These are phyloP conservation scores for Sordariomycetes sp. DNA, from an alignment of 2,329 filamentous ascomycete species.

Conservation along the genomic window DNA sequence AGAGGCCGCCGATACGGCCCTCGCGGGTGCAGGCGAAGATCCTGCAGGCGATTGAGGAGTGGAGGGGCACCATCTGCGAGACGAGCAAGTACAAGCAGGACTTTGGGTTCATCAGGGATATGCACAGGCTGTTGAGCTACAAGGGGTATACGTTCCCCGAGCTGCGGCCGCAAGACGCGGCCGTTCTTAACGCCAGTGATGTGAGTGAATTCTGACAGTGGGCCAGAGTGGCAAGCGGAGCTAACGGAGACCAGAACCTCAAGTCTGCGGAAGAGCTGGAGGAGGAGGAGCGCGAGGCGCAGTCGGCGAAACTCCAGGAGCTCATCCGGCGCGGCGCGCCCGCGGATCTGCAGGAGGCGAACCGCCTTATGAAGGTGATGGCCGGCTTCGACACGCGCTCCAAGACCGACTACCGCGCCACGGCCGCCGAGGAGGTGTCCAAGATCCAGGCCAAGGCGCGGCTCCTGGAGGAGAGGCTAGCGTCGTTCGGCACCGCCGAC, in stretches of 20 bases:
- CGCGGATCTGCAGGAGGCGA: slow-evolving; percentile 91
- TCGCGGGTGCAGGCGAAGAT: slow-evolving; percentile 87
- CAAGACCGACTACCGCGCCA: slow-evolving; percentile 96
- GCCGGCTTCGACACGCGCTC: slow-evolving; percentile 90
- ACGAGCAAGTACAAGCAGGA: slow-evolving; percentile 97
- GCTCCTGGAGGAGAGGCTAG: slow-evolving; percentile 84
- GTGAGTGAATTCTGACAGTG: slow-evolving; percentile 41
- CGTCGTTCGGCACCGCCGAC: slow-evolving; percentile 73
- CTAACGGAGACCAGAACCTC: slow-evolving; percentile 54
- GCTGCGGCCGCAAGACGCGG: slow-evolving; percentile 84
- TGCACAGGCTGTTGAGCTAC: slow-evolving; percentile 91
- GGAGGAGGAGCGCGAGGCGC: slow-evolving; percentile 85
- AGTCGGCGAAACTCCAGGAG: slow-evolving; percentile 97
- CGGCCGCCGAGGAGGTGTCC: slow-evolving; percentile 88
- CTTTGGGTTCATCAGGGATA: slow-evolving; percentile 89
- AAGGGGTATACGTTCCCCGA: slow-evolving; percentile 97
- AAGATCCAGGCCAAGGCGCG: slow-evolving; percentile 95
- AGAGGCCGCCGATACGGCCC: slow-evolving; percentile 77
- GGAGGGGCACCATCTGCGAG: slow-evolving; percentile 95
- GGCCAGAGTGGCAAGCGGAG: not conserved
- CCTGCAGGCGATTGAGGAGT: slow-evolving; percentile 94
- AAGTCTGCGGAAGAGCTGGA: slow-evolving; percentile 98
- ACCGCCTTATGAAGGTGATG: slow-evolving; percentile 98
- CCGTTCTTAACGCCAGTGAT: slow-evolving; percentile 92
- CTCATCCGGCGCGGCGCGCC: slow-evolving; percentile 86